These are phyloP conservation scores for Gossypium lobatum DNA, from an alignment of 441 rosid species.

Conservation along the genomic window DNA sequence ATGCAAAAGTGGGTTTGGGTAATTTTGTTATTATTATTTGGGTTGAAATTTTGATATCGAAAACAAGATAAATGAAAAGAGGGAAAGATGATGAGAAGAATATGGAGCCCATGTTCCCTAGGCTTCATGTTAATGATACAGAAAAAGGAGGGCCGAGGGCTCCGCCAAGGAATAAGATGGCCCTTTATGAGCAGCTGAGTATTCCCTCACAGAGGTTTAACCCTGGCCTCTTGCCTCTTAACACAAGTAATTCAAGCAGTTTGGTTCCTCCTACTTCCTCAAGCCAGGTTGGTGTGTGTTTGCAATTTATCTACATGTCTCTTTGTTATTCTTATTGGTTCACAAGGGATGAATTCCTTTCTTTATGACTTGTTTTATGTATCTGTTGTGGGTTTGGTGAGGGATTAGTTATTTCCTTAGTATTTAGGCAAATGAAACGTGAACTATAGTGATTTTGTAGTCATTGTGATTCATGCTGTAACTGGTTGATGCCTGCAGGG, in stretches of 20 bases:
- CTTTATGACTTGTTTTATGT: not conserved
- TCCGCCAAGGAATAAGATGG: constrained; percentile 99
- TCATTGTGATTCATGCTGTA: not conserved
- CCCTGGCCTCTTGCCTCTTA: constrained; percentile 29
- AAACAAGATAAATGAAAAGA: constrained; percentile 45
- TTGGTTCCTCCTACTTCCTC: constrained; percentile 41
- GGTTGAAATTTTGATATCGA: constrained; percentile 5
- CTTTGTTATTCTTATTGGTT: not conserved
- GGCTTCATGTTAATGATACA: constrained; percentile 84
- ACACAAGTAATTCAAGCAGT: constrained; percentile 19
- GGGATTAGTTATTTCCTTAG: not conserved
- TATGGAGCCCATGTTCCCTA: constrained; percentile 73
- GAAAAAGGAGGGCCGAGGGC: constrained; percentile 90
- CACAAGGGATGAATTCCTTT: not conserved
- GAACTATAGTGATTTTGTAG: not conserved
- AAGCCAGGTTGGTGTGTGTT: constrained; percentile 59
- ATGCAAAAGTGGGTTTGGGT: not conserved
- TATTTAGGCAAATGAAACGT: not conserved
- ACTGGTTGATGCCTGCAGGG: constrained; percentile 31
- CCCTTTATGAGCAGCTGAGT: constrained; percentile 86
- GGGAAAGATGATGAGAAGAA: constrained; percentile 61
- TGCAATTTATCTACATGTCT: constrained; percentile 3
- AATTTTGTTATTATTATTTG: not conserved
- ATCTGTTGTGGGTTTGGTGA: not conserved
- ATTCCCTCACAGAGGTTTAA: constrained; percentile 74